These are phyloP conservation scores for Przewalskia tangutica DNA, from an alignment of 257 asterid species.

Conservation along the genomic window DNA sequence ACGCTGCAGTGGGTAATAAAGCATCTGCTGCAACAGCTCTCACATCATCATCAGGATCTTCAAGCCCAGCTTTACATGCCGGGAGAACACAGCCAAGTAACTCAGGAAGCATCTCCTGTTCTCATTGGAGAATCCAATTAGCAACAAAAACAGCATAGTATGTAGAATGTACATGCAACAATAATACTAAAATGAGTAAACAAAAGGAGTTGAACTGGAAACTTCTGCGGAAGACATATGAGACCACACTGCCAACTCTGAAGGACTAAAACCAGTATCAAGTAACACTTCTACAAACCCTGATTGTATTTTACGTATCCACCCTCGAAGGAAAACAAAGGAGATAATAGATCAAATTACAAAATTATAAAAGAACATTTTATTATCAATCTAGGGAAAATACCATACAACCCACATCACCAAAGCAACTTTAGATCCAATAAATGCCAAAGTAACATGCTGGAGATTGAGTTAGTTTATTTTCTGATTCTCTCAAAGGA, in stretches of 20 bases:
- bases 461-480: not conserved
- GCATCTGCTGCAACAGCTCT: constrained; percentile 99
- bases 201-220: not conserved
- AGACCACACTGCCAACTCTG: not conserved
- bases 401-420: not conserved
- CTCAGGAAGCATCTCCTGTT: constrained; percentile 82
- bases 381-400: not conserved
- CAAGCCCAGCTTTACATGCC: constrained; percentile 94
- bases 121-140: constrained; percentile 16
- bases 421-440: not conserved
- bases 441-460: not conserved
- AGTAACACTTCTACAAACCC: not conserved
- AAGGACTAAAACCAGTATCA: not conserved
- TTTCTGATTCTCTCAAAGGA: not conserved
- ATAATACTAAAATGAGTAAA: not conserved
- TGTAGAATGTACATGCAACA: not conserved
- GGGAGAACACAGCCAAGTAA: constrained; percentile 78
- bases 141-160: constrained; percentile 3
- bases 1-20: constrained; percentile 73
- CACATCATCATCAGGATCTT: constrained; percentile 99
- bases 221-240: not conserved
- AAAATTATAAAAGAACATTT: not conserved
- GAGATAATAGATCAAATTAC: not conserved
- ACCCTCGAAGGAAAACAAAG: not conserved
- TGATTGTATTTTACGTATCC: constrained; percentile 1